These are phyloP conservation scores for Pythium scleroteichum DNA, from an alignment of 352 stramenopile species.

Conservation along the genomic window DNA sequence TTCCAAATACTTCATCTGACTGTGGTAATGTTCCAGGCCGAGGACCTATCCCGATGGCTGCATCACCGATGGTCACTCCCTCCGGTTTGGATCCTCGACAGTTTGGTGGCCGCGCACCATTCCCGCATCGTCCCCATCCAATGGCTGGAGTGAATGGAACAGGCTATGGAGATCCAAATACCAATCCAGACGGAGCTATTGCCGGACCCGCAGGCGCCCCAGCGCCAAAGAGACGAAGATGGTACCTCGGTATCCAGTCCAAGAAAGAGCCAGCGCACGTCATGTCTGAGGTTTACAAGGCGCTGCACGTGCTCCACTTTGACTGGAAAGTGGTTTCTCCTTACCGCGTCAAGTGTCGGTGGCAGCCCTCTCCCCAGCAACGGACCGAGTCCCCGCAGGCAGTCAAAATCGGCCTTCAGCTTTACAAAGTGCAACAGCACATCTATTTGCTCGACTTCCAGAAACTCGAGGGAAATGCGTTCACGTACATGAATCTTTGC, in stretches of 20 bases:
- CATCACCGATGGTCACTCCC: constrained; percentile 72
- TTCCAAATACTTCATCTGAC: not conserved
- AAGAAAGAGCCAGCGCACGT: constrained; percentile 99
- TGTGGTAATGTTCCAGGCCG: constrained; percentile 35
- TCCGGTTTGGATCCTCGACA: constrained; percentile 55
- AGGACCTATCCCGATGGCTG: constrained; percentile 78
- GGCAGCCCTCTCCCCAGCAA: constrained; percentile 62
- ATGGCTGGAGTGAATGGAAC: not conserved
- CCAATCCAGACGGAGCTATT: not conserved
- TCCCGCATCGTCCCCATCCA: constrained; percentile 13
- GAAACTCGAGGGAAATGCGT: constrained; percentile 94
- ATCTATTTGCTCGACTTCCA: constrained; percentile 99
- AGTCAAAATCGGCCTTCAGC: constrained; percentile 95
- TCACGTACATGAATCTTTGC: constrained; percentile 99
- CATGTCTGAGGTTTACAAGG: constrained; percentile 99
- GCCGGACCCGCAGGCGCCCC: constrained; percentile 22
- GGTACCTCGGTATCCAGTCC: constrained; percentile 99
- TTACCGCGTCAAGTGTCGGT: constrained; percentile 98
- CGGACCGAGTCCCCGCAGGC: constrained; percentile 42
- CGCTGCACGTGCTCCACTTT: constrained; percentile 95
- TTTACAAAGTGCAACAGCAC: constrained; percentile 98
- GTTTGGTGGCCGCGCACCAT: constrained; percentile 58
- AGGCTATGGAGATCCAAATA: not conserved
- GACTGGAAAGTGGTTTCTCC: constrained; percentile 97
- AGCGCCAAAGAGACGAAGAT: constrained; percentile 85